These are phyloP conservation scores for Clathrus columnatus DNA, from an alignment of 768 basidiomycete species.

Conservation along the genomic window DNA sequence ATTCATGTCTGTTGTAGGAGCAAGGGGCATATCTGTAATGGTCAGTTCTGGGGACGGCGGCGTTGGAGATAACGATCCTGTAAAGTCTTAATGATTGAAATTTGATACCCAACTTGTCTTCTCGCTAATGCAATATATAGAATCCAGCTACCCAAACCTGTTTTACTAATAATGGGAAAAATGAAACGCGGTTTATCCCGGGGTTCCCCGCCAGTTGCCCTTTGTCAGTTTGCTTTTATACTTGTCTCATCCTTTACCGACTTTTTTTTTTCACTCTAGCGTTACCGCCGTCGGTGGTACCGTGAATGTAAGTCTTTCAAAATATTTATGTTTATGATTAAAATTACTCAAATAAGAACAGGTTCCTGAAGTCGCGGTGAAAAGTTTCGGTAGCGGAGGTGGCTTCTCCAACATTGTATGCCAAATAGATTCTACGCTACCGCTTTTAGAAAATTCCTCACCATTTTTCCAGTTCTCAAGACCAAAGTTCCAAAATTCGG, in stretches of 20 bases:
- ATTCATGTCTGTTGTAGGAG: constrained; percentile 37
- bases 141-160: constrained; percentile 47
- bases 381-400: constrained; percentile 4
- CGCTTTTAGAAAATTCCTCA: background rate
- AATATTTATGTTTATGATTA: constrained; percentile 55
- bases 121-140: background rate
- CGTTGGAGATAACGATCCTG: constrained; percentile 51
- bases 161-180: constrained; percentile 48
- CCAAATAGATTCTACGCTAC: background rate
- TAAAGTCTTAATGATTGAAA: too few species aligned
- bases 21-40: constrained; percentile 53
- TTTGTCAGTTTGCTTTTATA: constrained; percentile 22
- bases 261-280: constrained; percentile 24
- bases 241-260: too few species aligned
- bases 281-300: constrained; percentile 71
- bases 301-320: constrained; percentile 42
- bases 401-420: constrained; percentile 5
- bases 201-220: constrained; percentile 51
- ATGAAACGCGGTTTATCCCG: constrained; percentile 41
- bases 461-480: background rate
- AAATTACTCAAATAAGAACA: constrained; percentile 57
- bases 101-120: background rate
- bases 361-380: constrained; percentile 8
- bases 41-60: constrained; percentile 64
- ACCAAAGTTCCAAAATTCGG: constrained; percentile 1